Evolutionary conservation across 75 land plant genomes (phyloP).

Genomic region (Sequoiadendron giganteum): DNA sequence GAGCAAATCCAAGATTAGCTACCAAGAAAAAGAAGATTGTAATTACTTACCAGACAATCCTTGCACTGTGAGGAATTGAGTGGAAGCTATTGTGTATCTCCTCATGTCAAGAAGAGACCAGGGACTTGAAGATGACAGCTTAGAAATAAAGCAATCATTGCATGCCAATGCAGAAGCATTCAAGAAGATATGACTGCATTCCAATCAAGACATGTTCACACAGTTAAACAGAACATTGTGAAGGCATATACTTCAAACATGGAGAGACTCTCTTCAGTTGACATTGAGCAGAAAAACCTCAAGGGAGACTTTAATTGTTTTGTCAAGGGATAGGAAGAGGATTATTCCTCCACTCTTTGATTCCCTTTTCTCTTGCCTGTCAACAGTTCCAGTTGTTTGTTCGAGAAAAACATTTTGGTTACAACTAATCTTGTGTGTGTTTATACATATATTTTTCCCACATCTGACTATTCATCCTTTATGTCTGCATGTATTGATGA

Average conservation of each 20-base stretch:
- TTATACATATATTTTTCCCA: neutral
- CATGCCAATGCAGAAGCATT: neutral
- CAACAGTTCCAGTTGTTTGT: neutral
- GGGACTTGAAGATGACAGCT: too few relatives aligned
- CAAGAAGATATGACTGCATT: neutral
- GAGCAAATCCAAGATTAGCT: neutral
- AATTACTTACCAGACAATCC: too few relatives aligned
- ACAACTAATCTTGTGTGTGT: neutral
- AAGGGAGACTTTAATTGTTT: neutral
- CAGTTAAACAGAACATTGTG: too few relatives aligned
- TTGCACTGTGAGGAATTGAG: too few relatives aligned
- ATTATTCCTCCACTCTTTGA: neutral
- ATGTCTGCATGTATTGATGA: neutral
- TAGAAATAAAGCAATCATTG: neutral
- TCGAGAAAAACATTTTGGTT: neutral
- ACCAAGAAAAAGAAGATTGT: neutral
- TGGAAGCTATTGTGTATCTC: too few relatives aligned
- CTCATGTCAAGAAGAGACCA: too few relatives aligned
- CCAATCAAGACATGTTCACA: neutral
- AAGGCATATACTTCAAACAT: too few relatives aligned
- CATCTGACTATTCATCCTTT: neutral
- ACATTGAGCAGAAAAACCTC: neutral
- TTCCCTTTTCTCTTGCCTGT: neutral
- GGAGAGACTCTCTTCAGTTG: too few relatives aligned
- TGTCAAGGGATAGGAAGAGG: neutral